Conservation (phyloP, 179 eudicot genomes). For the Camellia oleifera region DNA sequence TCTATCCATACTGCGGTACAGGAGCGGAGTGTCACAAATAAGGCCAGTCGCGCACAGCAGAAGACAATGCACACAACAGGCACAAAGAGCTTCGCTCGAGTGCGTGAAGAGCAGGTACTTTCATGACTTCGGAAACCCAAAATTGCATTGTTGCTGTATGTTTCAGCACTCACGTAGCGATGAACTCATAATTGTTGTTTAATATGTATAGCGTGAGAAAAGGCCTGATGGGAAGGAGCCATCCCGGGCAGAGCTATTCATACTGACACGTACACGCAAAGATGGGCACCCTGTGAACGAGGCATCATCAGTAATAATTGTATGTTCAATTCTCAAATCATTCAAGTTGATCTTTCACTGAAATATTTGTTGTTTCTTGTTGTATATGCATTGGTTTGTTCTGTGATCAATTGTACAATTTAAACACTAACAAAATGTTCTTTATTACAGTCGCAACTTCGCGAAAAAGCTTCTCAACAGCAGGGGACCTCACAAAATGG, state of each 20-base stretch:
- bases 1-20: background rate
- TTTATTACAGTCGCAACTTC: slow-evolving; percentile 33
- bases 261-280: slow-evolving; percentile 43
- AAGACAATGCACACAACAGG: slow-evolving; percentile 32
- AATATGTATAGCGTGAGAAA: slow-evolving; percentile 27
- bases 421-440: background rate
- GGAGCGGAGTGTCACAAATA: slow-evolving; percentile 25
- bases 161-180: background rate
- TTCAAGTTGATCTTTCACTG: slow-evolving; percentile 4
- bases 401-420: background rate
- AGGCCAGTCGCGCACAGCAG: slow-evolving; percentile 24
- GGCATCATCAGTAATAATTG: slow-evolving; percentile 33
- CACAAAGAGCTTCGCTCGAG: slow-evolving; percentile 40
- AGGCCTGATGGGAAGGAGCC: slow-evolving; percentile 41
- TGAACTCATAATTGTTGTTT: background rate
- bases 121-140: background rate
- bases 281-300: slow-evolving; percentile 39
- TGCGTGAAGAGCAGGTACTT: slow-evolving; percentile 41
- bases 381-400: background rate
- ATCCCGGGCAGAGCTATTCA: slow-evolving; percentile 36
- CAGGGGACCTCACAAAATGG: slow-evolving; percentile 22
- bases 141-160: slow-evolving; percentile 1
- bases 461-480: slow-evolving; percentile 19
- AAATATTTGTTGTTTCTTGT: background rate
- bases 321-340: slow-evolving; percentile 15